Percentiles rank a stretch among this genome's conserved stretches.
These are phyloP conservation scores for Yarrowia divulgata DNA, from an alignment of 805 yeast species.

Conservation along the genomic window DNA sequence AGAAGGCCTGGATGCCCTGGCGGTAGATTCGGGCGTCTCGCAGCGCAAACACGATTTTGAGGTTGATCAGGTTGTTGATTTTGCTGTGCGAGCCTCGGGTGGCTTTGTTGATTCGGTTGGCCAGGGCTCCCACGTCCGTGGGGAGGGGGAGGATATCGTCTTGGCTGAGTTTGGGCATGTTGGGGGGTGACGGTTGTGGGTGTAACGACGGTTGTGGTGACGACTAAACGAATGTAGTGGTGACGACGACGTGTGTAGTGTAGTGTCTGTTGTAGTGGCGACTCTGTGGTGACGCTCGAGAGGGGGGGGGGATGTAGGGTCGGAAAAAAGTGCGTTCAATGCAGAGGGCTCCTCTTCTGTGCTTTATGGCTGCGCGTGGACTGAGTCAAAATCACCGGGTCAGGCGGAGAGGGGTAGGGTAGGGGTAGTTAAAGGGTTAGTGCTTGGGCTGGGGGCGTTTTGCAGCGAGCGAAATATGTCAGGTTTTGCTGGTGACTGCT, in stretches of 20 bases:
- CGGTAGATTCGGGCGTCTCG: slow-evolving; percentile 78
- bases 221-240: neutral
- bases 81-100: slow-evolving; percentile 72
- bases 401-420: neutral
- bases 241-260: neutral
- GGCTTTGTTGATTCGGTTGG: slow-evolving; percentile 76
- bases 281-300: no score
- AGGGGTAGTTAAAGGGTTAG: neutral
- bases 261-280: no score
- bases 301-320: no score
- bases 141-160: slow-evolving; percentile 74
- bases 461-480: neutral
- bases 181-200: neutral
- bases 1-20: slow-evolving; percentile 71
- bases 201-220: neutral
- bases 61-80: slow-evolving; percentile 70
- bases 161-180: slow-evolving; percentile 34
- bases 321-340: neutral
- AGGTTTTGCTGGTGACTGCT: no score
- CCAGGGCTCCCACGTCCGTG: slow-evolving; percentile 82
- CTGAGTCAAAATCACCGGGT: slow-evolving; percentile 23
- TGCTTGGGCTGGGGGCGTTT: neutral
- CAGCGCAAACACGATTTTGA: slow-evolving; percentile 75
- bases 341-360: neutral
- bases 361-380: slow-evolving; percentile 18